Percentiles rank a stretch among this genome's conserved stretches.
Conservation (phyloP, 768 basidiomycete genomes). For the Hemileccinum impolitum region DNA sequence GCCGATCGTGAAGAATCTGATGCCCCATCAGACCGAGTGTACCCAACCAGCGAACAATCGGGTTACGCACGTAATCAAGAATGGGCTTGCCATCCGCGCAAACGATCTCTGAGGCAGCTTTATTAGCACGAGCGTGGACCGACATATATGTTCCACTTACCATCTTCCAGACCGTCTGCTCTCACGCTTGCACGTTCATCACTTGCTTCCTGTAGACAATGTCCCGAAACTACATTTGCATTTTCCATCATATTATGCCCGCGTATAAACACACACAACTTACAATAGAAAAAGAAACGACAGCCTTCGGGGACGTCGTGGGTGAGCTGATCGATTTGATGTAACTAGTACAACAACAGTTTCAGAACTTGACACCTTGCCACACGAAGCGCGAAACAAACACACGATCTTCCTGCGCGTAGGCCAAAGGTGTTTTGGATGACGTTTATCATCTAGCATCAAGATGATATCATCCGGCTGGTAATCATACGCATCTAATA, state of each 20-base stretch:
- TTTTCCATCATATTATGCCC: neutral
- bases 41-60: neutral
- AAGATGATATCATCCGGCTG: slow-evolving; percentile 37
- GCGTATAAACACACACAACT: slow-evolving; percentile 6
- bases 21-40: neutral
- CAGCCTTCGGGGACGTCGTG: slow-evolving; percentile 41
- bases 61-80: slow-evolving; percentile 8
- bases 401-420: slow-evolving; percentile 44
- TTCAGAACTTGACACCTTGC: neutral
- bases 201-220: slow-evolving; percentile 3
- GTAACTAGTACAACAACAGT: slow-evolving; percentile 22
- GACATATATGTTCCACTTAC: slow-evolving; percentile 19
- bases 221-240: slow-evolving; percentile 8
- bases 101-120: slow-evolving; percentile 1
- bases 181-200: slow-evolving; percentile 30
- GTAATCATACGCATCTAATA: slow-evolving; percentile 32
- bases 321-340: slow-evolving; percentile 41
- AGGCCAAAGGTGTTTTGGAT: slow-evolving; percentile 32
- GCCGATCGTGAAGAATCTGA: slow-evolving; percentile 2
- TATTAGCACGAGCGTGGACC: neutral
- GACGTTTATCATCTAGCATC: slow-evolving; percentile 36
- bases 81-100: slow-evolving; percentile 4
- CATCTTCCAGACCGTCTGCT: slow-evolving; percentile 48
- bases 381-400: neutral
- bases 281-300: slow-evolving; percentile 52